Percentiles rank a stretch among this genome's conserved stretches.
Evolutionary conservation across 2,329 filamentous ascomycete species (phyloP).

Genomic region (Thermochaetoides dissita): DNA sequence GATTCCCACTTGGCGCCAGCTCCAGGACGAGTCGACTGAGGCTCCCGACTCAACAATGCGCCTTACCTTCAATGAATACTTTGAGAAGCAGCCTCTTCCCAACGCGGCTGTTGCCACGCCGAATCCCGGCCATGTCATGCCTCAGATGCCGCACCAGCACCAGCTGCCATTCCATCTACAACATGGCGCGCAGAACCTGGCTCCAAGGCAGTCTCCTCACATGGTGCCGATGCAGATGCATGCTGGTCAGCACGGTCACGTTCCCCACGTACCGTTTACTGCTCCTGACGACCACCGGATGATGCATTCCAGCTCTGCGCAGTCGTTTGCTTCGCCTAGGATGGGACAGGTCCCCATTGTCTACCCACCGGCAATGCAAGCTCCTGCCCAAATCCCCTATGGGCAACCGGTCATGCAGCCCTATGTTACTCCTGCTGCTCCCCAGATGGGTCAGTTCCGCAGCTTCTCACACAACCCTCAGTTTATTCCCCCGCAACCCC

Average conservation of each 20-base stretch:
- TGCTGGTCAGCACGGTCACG: constrained; percentile 55
- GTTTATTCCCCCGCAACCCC: constrained; percentile 56
- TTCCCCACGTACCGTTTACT: constrained; percentile 51
- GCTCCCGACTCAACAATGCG: constrained; percentile 50
- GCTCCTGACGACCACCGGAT: constrained; percentile 75
- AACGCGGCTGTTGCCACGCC: constrained; percentile 50
- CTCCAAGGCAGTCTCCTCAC: constrained; percentile 56
- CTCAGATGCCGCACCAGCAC: constrained; percentile 66
- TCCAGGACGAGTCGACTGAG: constrained; percentile 51
- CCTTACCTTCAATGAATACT: constrained; percentile 61
- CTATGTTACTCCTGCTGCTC: constrained; percentile 51
- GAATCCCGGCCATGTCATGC: constrained; percentile 53
- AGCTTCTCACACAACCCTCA: constrained; percentile 59
- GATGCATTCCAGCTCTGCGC: constrained; percentile 71
- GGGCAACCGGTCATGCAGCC: constrained; percentile 58
- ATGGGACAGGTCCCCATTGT: constrained; percentile 56
- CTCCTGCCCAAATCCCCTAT: constrained; percentile 56
- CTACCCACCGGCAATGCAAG: constrained; percentile 54
- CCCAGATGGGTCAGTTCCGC: constrained; percentile 56
- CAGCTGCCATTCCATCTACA: constrained; percentile 75
- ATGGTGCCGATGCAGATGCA: constrained; percentile 69
- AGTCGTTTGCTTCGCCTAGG: constrained; percentile 75
- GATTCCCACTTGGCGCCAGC: constrained; percentile 66
- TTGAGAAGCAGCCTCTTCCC: constrained; percentile 52
- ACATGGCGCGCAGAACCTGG: constrained; percentile 53